Base-by-base conservation (phyloP, 148 eudicot genomes). In the Amaranthus hypochondriacus region DNA sequence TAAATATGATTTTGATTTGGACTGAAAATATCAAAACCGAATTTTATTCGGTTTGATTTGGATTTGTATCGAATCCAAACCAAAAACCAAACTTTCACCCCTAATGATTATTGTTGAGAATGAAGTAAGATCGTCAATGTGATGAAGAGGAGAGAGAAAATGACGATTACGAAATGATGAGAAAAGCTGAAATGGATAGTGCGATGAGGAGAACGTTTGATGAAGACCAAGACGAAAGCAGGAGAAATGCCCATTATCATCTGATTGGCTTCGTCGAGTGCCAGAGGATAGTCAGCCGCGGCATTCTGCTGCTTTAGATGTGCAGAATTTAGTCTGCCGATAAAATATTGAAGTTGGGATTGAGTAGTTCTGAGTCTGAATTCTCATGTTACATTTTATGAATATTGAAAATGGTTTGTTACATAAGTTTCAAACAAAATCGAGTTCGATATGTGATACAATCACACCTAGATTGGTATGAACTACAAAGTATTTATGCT, bases 141-240 rank as follows among this genome's bases (percentile, higher is more conserved):
- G 85, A 75, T 5, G 82, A 76, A 5, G 83, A 77, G 4, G 54
- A 18, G 43, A 59, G 9, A 5, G 82, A 67, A 5, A 83, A 73
- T 1, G 80, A 78, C 12, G 89, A 82, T 6, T 86, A 79, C 6
- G 85, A 79, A 52, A 72, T 62, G 48, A 81, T 80, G 68, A 82
- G 71, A 56, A 74, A 75, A 66, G 84, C 58, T 54, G 86, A 78
- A 28, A 58, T 76, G 4, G 85, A 83, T 10, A 9, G 76, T 6
- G 93, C 80, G 14, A 74, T 82, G 4, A 68, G 72, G 84, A 83
- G 88, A 78, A 94, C 97, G 4, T 84, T 89, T 66, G 77, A 84
- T 47, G 92, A 86, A 72, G 92, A 89, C 46, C 91, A 93, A 82
- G 92, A 89, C 46, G 92, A 93, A 82, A 84, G 85, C 71, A 85